Conservation (phyloP, 768 basidiomycete genomes). For the Daedaleopsis nitida region DNA sequence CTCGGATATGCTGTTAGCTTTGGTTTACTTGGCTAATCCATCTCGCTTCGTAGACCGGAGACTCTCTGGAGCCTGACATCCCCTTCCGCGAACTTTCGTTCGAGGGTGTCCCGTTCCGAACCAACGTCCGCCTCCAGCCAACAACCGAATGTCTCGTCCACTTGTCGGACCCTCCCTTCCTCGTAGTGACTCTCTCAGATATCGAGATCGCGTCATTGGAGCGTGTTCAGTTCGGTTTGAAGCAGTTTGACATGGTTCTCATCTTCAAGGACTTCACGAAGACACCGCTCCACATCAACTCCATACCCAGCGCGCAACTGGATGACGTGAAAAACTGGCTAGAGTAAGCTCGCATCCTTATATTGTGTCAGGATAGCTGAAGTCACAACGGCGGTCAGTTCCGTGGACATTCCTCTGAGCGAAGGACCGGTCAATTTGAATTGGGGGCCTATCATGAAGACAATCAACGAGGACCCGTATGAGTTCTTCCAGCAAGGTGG, state of each 20-base stretch:
- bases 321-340: slow-evolving; percentile 99
- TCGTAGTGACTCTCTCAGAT: slow-evolving; percentile 91
- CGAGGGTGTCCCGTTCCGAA: slow-evolving; percentile 94
- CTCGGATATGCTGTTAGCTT: neutral
- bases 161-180: slow-evolving; percentile 93
- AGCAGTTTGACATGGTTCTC: slow-evolving; percentile 97
- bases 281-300: slow-evolving; percentile 92
- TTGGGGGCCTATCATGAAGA: slow-evolving; percentile 99
- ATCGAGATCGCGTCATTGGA: slow-evolving; percentile 97
- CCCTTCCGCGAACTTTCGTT: slow-evolving; percentile 98
- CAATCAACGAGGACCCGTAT: slow-evolving; percentile 92
- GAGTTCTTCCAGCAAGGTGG: slow-evolving; percentile 97
- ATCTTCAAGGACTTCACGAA: slow-evolving; percentile 97
- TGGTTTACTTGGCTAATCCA: neutral
- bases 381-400: slow-evolving; percentile 49
- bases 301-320: slow-evolving; percentile 85
- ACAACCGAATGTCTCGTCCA: slow-evolving; percentile 97
- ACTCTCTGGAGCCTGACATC: slow-evolving; percentile 89
- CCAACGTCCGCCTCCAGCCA: slow-evolving; percentile 91
- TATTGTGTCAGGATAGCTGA: slow-evolving; percentile 12
- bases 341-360: slow-evolving; percentile 62
- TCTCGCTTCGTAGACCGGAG: slow-evolving; percentile 55
- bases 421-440: slow-evolving; percentile 97
- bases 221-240: slow-evolving; percentile 93
- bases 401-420: slow-evolving; percentile 93